Base-by-base conservation (phyloP, 2,329 filamentous ascomycete species). In the Clonostachys byssicola region DNA sequence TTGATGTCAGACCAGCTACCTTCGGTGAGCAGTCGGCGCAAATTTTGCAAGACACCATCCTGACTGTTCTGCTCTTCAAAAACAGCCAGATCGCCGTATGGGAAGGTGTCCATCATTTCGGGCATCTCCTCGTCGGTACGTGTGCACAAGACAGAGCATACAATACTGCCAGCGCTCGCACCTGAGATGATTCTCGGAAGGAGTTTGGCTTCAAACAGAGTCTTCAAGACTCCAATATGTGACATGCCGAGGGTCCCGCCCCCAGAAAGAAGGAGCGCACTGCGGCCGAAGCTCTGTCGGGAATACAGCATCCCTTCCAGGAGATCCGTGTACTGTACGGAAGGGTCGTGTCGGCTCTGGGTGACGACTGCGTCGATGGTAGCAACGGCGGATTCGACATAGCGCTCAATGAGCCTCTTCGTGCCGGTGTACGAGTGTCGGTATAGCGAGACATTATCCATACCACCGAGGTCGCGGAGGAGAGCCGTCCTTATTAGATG, bases 201-300 rank as follows among this genome's bases (percentile, higher is more conserved):
- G 12, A 95, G 73, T 8, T 81, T 79, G 5, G 81, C 77, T 58
- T 94, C 83, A 63, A 85, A 91, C 4, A 96, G 74, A 5, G 86
- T 79, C 64, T 95, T 95, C 47, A 95, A 71, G 4, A 96, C 90
- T 2, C 91, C 91, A 47, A 95, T 87, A 62, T 96, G 91, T 50
- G 88, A 88, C 88, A 96, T 95, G 39, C 91, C 91, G 67, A 95
- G 90, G 1, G 91, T 94, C 2, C 87, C 90, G 3, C 91, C 91
- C 8, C 91, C 91, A 5, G 90, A 95, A 10, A 96, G 72, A 10
- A 95, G 73, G 44, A 96, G 70, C 0, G 89, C 91, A 52, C 86
- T 94, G 51, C 90, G 79, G n/a, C 90, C 90, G 59, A 91, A 95
- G 35, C 88, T 87, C 59, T 92, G 88, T 38, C 89, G 80, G 2